Percentiles rank a stretch among this genome's conserved stretches.
Conservation (phyloP, 768 basidiomycete species). For the Tulasnella sp. region DNA sequence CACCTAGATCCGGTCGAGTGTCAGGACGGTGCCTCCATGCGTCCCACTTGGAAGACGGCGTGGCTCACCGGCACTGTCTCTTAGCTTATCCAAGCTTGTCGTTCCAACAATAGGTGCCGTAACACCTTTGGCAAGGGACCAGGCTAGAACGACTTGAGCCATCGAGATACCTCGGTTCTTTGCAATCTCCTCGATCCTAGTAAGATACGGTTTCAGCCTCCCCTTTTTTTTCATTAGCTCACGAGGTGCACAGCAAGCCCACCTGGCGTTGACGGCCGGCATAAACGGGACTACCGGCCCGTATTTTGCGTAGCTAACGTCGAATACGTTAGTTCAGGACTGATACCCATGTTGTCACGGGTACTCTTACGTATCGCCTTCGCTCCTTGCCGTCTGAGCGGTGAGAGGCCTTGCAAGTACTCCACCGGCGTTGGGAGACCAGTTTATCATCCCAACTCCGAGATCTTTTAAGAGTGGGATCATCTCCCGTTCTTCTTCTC, state of each 20-base stretch:
- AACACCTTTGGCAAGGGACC: constrained; percentile 41
- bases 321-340: background rate
- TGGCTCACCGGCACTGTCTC: constrained; percentile 49
- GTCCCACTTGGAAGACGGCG: background rate
- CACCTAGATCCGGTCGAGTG: background rate
- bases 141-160: constrained; percentile 46
- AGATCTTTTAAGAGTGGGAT: background rate
- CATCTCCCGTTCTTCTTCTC: constrained; percentile 27
- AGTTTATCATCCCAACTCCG: constrained; percentile 36
- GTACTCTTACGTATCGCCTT: background rate
- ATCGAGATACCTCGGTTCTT: constrained; percentile 2
- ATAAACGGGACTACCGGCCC: background rate
- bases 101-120: constrained; percentile 59
- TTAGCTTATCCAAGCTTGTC: constrained; percentile 50
- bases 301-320: background rate
- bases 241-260: background rate
- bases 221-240: background rate
- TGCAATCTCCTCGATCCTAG: background rate
- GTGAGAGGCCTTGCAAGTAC: constrained; percentile 30
- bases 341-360: too few relatives aligned
- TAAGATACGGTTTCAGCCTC: background rate
- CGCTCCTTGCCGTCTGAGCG: constrained; percentile 7
- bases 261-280: background rate
- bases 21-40: background rate
- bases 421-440: constrained; percentile 35